phyloP scores from a whole-genome alignment of 768 basidiomycete genomes.

The Mycena vitilis region DNA sequence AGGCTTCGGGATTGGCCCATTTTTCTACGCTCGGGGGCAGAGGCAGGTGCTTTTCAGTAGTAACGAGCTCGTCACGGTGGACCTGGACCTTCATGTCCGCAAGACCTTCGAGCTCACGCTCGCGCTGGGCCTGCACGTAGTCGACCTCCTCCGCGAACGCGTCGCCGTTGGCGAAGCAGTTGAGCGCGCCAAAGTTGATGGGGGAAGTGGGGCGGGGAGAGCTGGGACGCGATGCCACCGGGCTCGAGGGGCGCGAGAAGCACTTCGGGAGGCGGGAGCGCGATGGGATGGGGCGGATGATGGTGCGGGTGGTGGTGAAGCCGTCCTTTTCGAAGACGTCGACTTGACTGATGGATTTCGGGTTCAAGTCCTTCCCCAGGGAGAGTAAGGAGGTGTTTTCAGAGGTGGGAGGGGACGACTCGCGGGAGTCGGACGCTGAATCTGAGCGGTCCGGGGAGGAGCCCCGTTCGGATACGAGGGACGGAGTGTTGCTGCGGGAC shows the following conservation, averaged over 20 bases:
- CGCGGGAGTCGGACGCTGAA: slow-evolving; percentile 12
- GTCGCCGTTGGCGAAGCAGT: slow-evolving; percentile 47
- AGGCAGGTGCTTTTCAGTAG: not conserved
- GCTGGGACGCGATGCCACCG: slow-evolving; percentile 34
- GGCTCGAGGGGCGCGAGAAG: slow-evolving; percentile 47
- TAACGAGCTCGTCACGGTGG: slow-evolving; percentile 13
- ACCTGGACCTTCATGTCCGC: slow-evolving; percentile 34
- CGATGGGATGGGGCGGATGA: slow-evolving; percentile 47
- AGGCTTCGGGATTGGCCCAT: slow-evolving; percentile 4
- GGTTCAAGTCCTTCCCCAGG: slow-evolving; percentile 12
- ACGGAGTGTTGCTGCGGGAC: not conserved
- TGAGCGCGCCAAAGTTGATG: slow-evolving; percentile 41
- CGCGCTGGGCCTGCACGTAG: slow-evolving; percentile 40
- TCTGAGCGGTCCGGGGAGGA: slow-evolving; percentile 11
- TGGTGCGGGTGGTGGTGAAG: slow-evolving; percentile 49
- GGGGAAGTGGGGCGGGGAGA: slow-evolving; percentile 41
- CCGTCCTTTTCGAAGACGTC: slow-evolving; percentile 46
- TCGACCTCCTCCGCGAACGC: slow-evolving; percentile 48
- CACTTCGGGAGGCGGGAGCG: slow-evolving; percentile 37
- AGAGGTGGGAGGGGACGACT: slow-evolving; percentile 20
- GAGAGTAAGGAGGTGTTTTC: slow-evolving; percentile 12
- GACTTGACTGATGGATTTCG: slow-evolving; percentile 19
- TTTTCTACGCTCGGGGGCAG: slow-evolving; percentile 6
- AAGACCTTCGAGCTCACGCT: slow-evolving; percentile 30
- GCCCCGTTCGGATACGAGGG: not conserved